These are phyloP conservation scores for Chenopodium formosanum DNA, from an alignment of 148 eudicot species.

Conservation along the genomic window DNA sequence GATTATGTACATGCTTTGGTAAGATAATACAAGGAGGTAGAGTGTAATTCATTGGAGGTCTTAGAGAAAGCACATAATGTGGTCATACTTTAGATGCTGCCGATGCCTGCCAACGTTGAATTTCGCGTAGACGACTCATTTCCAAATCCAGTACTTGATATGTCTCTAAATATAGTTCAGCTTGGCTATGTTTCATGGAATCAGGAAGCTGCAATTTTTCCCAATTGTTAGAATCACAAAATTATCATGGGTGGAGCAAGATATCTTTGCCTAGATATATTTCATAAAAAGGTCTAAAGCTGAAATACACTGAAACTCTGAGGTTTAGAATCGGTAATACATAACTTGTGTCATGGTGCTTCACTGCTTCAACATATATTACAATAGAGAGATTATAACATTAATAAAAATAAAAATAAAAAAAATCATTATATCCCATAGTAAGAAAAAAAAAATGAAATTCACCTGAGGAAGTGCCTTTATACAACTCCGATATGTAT, in stretches of 20 bases:
- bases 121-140: slow-evolving; percentile 98
- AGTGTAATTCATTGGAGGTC: neutral
- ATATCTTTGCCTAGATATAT: neutral
- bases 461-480: slow-evolving; percentile 98
- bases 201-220: slow-evolving; percentile 87
- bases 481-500: slow-evolving; percentile 93
- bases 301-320: neutral
- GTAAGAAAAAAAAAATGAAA: slow-evolving; percentile 9
- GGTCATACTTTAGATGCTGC: slow-evolving; percentile 80
- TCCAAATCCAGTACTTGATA: slow-evolving; percentile 98
- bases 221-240: slow-evolving; percentile 21
- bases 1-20: slow-evolving; percentile 17
- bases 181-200: slow-evolving; percentile 99
- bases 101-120: slow-evolving; percentile 95
- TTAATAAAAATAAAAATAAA: too few relatives aligned
- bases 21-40: slow-evolving; percentile 20
- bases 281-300: neutral
- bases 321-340: neutral
- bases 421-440: neutral
- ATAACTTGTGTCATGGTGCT: neutral
- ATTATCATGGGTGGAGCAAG: neutral
- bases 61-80: slow-evolving; percentile 22
- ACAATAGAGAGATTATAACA: neutral
- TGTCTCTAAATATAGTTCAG: slow-evolving; percentile 90
- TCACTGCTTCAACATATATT: neutral